These are phyloP conservation scores for Pseudogymnoascus sp. DNA, from an alignment of 2,329 filamentous ascomycete species.

Conservation along the genomic window DNA sequence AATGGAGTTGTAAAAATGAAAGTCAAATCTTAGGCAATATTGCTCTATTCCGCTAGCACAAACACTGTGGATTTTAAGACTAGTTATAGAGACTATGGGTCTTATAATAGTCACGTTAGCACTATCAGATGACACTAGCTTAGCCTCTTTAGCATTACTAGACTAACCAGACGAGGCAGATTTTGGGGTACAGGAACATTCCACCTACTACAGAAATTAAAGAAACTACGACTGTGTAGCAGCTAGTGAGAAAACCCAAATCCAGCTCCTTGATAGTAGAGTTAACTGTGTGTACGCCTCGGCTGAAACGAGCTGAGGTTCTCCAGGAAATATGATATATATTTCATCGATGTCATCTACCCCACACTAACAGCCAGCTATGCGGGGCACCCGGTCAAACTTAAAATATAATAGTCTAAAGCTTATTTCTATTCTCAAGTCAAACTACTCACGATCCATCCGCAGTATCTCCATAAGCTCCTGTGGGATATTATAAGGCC, in stretches of 20 bases:
- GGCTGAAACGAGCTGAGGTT: neutral
- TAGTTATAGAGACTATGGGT: too few species aligned
- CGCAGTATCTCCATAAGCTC: conserved; percentile 27
- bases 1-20: neutral
- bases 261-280: neutral
- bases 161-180: neutral
- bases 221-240: neutral
- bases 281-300: neutral
- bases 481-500: conserved; percentile 34
- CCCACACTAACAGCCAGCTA: neutral
- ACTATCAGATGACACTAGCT: neutral
- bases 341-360: neutral
- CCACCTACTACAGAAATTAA: neutral
- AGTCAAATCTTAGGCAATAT: neutral
- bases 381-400: neutral
- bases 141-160: neutral
- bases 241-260: neutral
- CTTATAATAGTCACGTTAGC: too few species aligned
- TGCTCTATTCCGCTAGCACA: neutral
- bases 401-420: neutral
- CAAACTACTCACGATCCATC: conserved; percentile 23
- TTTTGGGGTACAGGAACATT: neutral
- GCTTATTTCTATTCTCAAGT: neutral
- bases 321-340: neutral
- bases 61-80: neutral